phyloP scores from a whole-genome alignment of 176 grass and related monocot species.

The Coix lacrymajobi region DNA sequence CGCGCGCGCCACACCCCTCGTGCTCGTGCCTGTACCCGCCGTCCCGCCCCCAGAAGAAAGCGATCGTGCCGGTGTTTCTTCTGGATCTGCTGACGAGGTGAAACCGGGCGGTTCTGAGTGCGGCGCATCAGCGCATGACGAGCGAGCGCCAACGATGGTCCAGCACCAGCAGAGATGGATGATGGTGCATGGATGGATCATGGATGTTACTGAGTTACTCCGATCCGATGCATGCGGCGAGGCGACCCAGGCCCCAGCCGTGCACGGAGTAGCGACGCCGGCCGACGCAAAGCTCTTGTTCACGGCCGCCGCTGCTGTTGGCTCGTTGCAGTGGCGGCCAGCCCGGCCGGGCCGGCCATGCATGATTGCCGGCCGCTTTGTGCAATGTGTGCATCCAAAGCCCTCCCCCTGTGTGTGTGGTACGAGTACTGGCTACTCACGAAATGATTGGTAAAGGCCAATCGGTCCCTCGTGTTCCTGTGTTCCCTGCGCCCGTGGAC shows the following conservation, averaged over 20 bases:
- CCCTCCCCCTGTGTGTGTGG: neutral
- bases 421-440: neutral
- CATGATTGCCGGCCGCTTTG: neutral
- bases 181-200: neutral
- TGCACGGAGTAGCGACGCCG: neutral
- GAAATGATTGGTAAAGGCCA: slow-evolving; percentile 38
- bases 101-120: neutral
- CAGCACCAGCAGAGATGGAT: neutral
- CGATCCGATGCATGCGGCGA: neutral
- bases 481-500: neutral
- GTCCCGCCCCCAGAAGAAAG: neutral
- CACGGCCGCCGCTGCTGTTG: neutral
- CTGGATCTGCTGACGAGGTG: neutral
- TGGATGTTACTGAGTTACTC: neutral
- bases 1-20: neutral
- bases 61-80: neutral
- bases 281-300: neutral
- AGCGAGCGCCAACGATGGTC: neutral
- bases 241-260: neutral
- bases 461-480: neutral
- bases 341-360: neutral
- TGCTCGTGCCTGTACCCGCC: neutral
- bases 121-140: neutral
- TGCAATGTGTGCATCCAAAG: neutral
- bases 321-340: neutral